Conservation (phyloP, 169 alveolate species). For the Cryptosporidium andersoni region DNA sequence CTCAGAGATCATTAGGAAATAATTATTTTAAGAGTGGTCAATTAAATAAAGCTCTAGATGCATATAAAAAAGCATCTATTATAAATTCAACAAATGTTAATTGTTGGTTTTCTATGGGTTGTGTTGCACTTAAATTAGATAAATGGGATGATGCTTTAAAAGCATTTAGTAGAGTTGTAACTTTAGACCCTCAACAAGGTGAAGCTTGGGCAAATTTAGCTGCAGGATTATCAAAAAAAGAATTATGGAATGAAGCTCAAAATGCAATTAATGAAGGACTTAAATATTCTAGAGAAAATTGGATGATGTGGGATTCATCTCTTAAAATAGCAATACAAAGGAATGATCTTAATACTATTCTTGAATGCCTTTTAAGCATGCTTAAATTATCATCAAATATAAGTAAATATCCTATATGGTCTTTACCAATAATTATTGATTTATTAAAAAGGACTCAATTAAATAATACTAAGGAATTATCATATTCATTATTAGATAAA, state of each 20-base stretch:
- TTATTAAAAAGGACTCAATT: slow-evolving; percentile 31
- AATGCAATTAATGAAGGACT: slow-evolving; percentile 86
- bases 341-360: slow-evolving; percentile 33
- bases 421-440: slow-evolving; percentile 40
- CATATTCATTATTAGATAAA: slow-evolving; percentile 37
- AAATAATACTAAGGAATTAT: slow-evolving; percentile 7
- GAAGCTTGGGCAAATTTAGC: slow-evolving; percentile 95
- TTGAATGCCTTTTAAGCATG: slow-evolving; percentile 40
- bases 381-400: slow-evolving; percentile 22
- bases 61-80: slow-evolving; percentile 83
- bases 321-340: slow-evolving; percentile 74
- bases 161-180: slow-evolving; percentile 84
- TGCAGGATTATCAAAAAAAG: slow-evolving; percentile 81
- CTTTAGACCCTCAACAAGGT: slow-evolving; percentile 85
- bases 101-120: slow-evolving; percentile 88
- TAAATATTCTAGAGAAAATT: slow-evolving; percentile 81
- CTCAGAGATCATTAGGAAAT: slow-evolving; percentile 88
- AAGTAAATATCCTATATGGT: slow-evolving; percentile 65
- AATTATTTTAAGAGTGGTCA: slow-evolving; percentile 74
- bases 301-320: slow-evolving; percentile 89
- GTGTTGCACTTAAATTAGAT: slow-evolving; percentile 83
- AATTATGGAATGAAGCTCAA: slow-evolving; percentile 85
- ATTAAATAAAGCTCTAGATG: slow-evolving; percentile 79
- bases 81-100: slow-evolving; percentile 84
- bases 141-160: slow-evolving; percentile 80